phyloP scores from a whole-genome alignment of 495 filamentous ascomycete genomes.

The Niebla homalea region DNA sequence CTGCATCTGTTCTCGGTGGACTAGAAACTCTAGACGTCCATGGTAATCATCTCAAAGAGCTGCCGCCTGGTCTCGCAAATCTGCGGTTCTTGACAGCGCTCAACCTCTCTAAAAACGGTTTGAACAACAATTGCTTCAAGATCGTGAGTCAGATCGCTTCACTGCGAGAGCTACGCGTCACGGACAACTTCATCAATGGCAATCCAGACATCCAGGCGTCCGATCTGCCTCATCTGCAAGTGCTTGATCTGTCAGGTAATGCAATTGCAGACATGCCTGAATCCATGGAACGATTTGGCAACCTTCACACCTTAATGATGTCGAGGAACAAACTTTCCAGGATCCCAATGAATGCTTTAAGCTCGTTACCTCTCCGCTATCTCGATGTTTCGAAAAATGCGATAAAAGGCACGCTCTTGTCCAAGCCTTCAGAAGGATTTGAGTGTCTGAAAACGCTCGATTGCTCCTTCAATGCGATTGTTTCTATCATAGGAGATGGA shows the following conservation, averaged over 20 bases:
- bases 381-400: conserved; percentile 69
- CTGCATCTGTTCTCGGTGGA: conserved; percentile 68
- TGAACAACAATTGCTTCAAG: conserved; percentile 56
- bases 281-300: conserved; percentile 46
- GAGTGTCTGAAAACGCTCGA: conserved; percentile 58
- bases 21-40: conserved; percentile 76
- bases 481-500: conserved; percentile 22
- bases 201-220: conserved; percentile 42
- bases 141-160: conserved; percentile 54
- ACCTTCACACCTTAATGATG: conserved; percentile 62
- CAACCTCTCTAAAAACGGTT: conserved; percentile 75
- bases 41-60: conserved; percentile 55
- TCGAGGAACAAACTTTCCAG: conserved; percentile 58
- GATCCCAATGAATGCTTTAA: conserved; percentile 56
- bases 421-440: conserved; percentile 40
- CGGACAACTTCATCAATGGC: conserved; percentile 63
- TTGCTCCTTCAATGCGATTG: conserved; percentile 60
- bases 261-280: conserved; percentile 61
- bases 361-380: conserved; percentile 55
- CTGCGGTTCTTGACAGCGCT: conserved; percentile 61
- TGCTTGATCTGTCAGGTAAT: conserved; percentile 72
- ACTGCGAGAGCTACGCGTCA: conserved; percentile 68
- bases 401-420: conserved; percentile 58
- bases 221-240: conserved; percentile 53
- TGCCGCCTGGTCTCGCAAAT: conserved; percentile 65